Base-by-base conservation (phyloP, 2,329 filamentous ascomycete genomes). In the Xylaria sp. region DNA sequence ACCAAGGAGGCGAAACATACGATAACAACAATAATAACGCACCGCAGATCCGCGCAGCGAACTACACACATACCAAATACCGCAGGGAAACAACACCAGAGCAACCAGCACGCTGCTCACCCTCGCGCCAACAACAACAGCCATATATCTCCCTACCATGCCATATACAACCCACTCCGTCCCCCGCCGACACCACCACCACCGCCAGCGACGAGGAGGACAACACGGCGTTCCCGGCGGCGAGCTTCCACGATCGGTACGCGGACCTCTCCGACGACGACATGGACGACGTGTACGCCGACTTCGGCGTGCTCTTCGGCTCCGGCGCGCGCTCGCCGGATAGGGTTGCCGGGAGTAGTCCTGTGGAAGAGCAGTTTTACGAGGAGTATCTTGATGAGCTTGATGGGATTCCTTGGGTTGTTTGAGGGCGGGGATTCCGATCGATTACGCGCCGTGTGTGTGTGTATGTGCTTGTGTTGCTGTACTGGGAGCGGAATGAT, bases 371-470 rank as follows among this genome's bases (percentile, higher is more conserved):
- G 20, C 79, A 84, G 63, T 84, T 82, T 32, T 85, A 85, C 64
- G 86, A 88, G 74, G 86, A 87, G 73, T 87, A 85, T 73, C 80
- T 88, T 73, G 86, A 88, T 72, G 86, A 87, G 69, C 75, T 88
- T 69, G 86, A 88, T 70, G 86, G 86, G 10, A 87, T 88, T 69
- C 83, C 84, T 7, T 87, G 85, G 78, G 73, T 78, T 77, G 79
- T 73, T 74, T 68, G 54, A 62, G 32, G 50, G 41, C 41, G 18
- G 41, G 41, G 41, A 13, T 44, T 13, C n/a, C 15, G 39, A 20
- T 34, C 13, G 12, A 54, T 34, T 12, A 18, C n/a, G 6, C 6
- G 3, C 20, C n/a, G n/a, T n/a, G n/a, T 2, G 46, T 48, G n/a
- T 48, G 32, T 59, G 65, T 63, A n/a, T 59, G 25, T 12, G 32